A percentile compares a stretch with the other conserved stretches of the same genome.
Evolutionary conservation across 2,329 filamentous ascomycete genomes (phyloP).

Genomic region (Fusarium torreyae): DNA sequence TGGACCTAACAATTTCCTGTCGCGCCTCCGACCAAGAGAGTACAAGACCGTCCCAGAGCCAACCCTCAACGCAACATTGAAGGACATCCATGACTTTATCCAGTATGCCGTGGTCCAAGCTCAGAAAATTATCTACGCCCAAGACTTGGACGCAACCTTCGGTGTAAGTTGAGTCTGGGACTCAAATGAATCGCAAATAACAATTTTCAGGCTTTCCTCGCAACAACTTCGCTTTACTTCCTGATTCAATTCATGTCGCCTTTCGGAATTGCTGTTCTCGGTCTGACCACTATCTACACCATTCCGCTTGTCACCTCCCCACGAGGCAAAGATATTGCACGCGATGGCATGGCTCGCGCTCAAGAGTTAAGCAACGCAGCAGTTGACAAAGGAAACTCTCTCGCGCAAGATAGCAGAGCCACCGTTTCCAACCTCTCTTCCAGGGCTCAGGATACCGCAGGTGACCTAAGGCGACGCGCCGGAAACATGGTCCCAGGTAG

Average conservation of each 20-base stretch:
- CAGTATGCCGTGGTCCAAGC: constrained; percentile 32
- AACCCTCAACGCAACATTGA: constrained; percentile 38
- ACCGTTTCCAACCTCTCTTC: constrained; percentile 31
- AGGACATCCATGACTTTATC: constrained; percentile 40
- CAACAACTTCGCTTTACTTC: constrained; percentile 21
- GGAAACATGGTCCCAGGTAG: constrained; percentile 11
- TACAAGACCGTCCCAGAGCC: constrained; percentile 42
- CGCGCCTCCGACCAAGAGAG: constrained; percentile 38
- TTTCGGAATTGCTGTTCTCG: constrained; percentile 33
- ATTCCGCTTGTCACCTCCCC: constrained; percentile 39
- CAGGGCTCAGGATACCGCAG: constrained; percentile 30
- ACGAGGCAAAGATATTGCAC: constrained; percentile 19
- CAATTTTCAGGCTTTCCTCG: constrained; percentile 15
- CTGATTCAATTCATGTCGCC: constrained; percentile 35
- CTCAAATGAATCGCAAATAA: background rate
- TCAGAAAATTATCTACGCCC: constrained; percentile 32
- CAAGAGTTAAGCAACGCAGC: constrained; percentile 31
- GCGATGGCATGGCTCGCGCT: constrained; percentile 26
- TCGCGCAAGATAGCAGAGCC: constrained; percentile 30
- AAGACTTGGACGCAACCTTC: constrained; percentile 38
- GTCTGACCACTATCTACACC: constrained; percentile 27
- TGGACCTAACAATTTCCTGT: constrained; percentile 34
- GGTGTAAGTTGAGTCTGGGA: constrained; percentile 1
- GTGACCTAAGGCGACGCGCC: constrained; percentile 15
- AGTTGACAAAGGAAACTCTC: constrained; percentile 23